Conservation (phyloP, 345 rosid genomes). For the Lepidium africanum region DNA sequence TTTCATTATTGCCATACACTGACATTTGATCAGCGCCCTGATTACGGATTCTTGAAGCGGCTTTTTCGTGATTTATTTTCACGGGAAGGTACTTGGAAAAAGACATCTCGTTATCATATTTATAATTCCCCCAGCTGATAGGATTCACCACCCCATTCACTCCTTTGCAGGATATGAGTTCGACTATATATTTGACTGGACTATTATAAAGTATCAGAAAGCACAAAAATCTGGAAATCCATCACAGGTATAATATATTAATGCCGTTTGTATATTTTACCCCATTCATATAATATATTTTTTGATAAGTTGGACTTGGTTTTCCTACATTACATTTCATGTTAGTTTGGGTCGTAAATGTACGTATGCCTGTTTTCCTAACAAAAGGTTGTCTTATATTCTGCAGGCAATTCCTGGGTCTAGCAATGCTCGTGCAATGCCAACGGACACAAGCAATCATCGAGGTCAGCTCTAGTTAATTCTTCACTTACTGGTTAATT, state of each 20-base stretch:
- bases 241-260: conserved; percentile 28
- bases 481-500: background rate
- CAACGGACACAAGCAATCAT: conserved; percentile 38
- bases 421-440: conserved; percentile 47
- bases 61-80: conserved; percentile 68
- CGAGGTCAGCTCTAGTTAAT: conserved; percentile 45
- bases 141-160: background rate
- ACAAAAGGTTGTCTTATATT: background rate
- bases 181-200: conserved; percentile 91
- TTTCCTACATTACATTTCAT: background rate
- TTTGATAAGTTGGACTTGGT: background rate
- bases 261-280: background rate
- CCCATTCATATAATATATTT: background rate
- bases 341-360: background rate
- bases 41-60: conserved; percentile 82
- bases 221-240: conserved; percentile 56
- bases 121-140: background rate
- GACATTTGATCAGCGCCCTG: conserved; percentile 84
- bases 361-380: background rate
- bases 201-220: conserved; percentile 80
- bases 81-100: conserved; percentile 54
- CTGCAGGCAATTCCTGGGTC: conserved; percentile 61
- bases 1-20: conserved; percentile 81
- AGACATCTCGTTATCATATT: background rate
- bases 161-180: conserved; percentile 57